phyloP scores from a whole-genome alignment of 73 alveolate genomes.

The Paramecium pentaurelia region DNA sequence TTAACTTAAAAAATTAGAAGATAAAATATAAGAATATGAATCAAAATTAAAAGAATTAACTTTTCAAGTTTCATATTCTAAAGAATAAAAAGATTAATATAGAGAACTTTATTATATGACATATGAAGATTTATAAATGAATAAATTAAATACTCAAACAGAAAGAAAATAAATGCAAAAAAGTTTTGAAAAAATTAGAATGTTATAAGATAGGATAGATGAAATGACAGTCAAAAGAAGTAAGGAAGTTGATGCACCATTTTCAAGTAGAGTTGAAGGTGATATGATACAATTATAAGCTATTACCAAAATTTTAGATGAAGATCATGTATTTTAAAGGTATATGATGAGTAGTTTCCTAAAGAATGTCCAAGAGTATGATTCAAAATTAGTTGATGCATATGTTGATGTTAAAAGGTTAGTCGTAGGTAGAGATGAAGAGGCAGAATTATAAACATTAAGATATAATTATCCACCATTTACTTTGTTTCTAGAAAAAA shows the following conservation, averaged over 20 bases:
- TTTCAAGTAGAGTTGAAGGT: slow-evolving; percentile 7
- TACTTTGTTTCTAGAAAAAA: background rate
- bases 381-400: slow-evolving; percentile 34
- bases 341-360: slow-evolving; percentile 41
- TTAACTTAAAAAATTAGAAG: slow-evolving; percentile 2
- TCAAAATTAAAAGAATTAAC: background rate
- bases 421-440: slow-evolving; percentile 16
- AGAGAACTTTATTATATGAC: background rate
- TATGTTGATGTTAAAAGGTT: slow-evolving; percentile 6
- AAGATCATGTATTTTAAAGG: slow-evolving; percentile 38
- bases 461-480: slow-evolving; percentile 18
- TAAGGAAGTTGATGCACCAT: slow-evolving; percentile 28
- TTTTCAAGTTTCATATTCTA: background rate
- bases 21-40: background rate
- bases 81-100: background rate
- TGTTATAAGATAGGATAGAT: slow-evolving; percentile 39
- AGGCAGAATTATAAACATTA: slow-evolving; percentile 29
- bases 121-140: background rate
- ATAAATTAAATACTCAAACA: background rate
- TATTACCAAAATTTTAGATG: slow-evolving; percentile 11
- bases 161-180: slow-evolving; percentile 1
- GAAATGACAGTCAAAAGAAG: slow-evolving; percentile 42
- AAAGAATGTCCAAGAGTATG: slow-evolving; percentile 22
- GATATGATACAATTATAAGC: slow-evolving; percentile 25
- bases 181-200: slow-evolving; percentile 11